Conservation (phyloP, 805 yeast genomes). For the Lipomyces anomalus region DNA sequence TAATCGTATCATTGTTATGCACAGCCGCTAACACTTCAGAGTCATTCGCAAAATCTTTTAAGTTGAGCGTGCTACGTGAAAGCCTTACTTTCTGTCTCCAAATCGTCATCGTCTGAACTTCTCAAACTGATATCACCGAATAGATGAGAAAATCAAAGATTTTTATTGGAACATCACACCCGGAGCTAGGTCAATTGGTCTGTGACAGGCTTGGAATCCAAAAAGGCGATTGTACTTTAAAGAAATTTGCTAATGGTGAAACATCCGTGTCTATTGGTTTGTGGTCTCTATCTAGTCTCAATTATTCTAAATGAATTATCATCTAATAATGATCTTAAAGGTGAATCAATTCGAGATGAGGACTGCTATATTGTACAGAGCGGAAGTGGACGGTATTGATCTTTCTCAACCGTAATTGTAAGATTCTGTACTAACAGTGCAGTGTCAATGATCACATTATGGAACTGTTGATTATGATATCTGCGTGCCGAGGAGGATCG, state of each 20-base stretch:
- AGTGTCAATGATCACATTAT: constrained; percentile 84
- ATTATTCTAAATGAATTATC: background rate
- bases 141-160: constrained; percentile 97
- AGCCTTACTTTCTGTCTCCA: too few species aligned
- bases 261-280: constrained; percentile 93
- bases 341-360: constrained; percentile 72
- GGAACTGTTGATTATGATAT: constrained; percentile 88
- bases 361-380: constrained; percentile 41
- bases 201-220: constrained; percentile 88
- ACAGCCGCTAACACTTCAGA: too few species aligned
- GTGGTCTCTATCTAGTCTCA: constrained; percentile 1
- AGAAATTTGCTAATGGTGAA: constrained; percentile 95
- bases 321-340: background rate
- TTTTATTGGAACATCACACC: constrained; percentile 94
- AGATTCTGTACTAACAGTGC: constrained; percentile 37
- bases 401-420: background rate
- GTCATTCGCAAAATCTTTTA: too few species aligned
- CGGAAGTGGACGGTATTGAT: constrained; percentile 18
- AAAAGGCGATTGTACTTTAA: constrained; percentile 86
- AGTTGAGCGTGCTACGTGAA: too few species aligned
- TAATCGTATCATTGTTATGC: too few species aligned
- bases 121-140: too few species aligned
- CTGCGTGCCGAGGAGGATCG: constrained; percentile 96
- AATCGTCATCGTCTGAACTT: too few species aligned
- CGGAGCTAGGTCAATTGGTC: constrained; percentile 83